Base-by-base conservation (phyloP, 2,329 filamentous ascomycete genomes). In the Aspergillus spinulosporus region DNA sequence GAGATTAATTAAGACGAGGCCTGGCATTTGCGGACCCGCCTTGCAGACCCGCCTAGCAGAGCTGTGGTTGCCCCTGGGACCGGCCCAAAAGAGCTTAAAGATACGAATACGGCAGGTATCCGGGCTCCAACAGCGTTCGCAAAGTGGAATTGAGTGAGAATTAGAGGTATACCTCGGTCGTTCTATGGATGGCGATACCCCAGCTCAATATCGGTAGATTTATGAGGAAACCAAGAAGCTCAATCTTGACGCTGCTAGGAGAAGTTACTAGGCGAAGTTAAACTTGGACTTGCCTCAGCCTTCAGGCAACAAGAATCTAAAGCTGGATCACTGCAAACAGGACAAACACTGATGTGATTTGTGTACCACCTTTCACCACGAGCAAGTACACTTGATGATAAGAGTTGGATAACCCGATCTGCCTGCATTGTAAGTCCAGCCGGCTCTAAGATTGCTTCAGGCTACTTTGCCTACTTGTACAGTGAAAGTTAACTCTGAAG, bases 291-390 rank as follows among this genome's bases (percentile, higher is more conserved):
- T 49, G 55, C 49, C 55, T 46, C 28, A 52, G 48, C 42, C 39
- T 15, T n/a, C 5, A 29, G 40, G 26, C 26, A 28, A 28, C 26
- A 4, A 28, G 4, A 4, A 28, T 28, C 21, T 9, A 53, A 34
- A 37, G 12, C 14, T 29, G 26, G 26, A 6, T 9, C 2, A 7
- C 5, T 34, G 37, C 54, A 60, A 60, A 60, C 55, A 43, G 14
- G 40, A 21, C 58, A 60, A 60, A 60, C 55, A 54, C 15, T 49
- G 43, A 50, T 55, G 50, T 43, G 42, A 58, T 54, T 48, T 54
- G 26, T 43, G 29, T 45, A 52, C 45, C 52, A 45, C 47, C 45
- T 55, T 52, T 48, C 40, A 56, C 29, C 49, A 51, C 32, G 26
- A 49, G 32, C 54, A 28, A 46, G 21, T 46, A 2, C n/a, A 39